These are phyloP conservation scores for Lobulomyces angularis DNA, from an alignment of 192 early-diverging fungal genomes.

Conservation along the genomic window DNA sequence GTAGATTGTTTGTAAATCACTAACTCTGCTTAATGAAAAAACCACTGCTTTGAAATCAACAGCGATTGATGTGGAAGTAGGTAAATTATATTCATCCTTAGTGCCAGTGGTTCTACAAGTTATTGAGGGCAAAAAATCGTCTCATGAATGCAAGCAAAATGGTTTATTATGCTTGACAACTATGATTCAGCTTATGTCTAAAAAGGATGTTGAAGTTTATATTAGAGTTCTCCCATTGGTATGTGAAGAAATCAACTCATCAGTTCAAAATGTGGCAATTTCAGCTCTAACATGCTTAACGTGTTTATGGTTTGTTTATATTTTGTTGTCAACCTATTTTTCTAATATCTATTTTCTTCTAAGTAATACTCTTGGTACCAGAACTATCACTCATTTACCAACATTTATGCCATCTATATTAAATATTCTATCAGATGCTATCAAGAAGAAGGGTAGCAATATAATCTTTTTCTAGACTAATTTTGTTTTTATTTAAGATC, in stretches of 20 bases:
- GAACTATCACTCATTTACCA: constrained; percentile 65
- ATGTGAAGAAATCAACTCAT: constrained; percentile 1
- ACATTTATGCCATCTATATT: constrained; percentile 74
- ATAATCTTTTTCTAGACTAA: too few relatives aligned
- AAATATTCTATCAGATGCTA: too few relatives aligned
- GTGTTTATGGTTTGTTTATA: too few relatives aligned
- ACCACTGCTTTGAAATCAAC: too few relatives aligned
- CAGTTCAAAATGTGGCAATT: constrained; percentile 18
- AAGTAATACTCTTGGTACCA: constrained; percentile 58
- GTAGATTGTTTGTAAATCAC: too few relatives aligned
- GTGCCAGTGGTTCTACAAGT: background rate
- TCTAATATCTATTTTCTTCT: background rate
- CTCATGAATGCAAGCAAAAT: constrained; percentile 51
- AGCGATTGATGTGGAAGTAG: too few relatives aligned
- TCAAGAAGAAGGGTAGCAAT: too few relatives aligned
- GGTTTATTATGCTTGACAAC: constrained; percentile 68
- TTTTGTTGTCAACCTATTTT: background rate
- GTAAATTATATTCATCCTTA: too few relatives aligned
- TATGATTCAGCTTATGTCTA: constrained; percentile 53
- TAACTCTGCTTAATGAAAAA: too few relatives aligned
- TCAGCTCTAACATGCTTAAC: constrained; percentile 31
- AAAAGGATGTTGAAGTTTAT: constrained; percentile 48
- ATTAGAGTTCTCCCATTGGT: constrained; percentile 29
- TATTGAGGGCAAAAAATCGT: background rate
- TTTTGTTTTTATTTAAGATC: too few relatives aligned